Evolutionary conservation across 768 basidiomycete species (phyloP).

Genomic region (Lentinula sp.): DNA sequence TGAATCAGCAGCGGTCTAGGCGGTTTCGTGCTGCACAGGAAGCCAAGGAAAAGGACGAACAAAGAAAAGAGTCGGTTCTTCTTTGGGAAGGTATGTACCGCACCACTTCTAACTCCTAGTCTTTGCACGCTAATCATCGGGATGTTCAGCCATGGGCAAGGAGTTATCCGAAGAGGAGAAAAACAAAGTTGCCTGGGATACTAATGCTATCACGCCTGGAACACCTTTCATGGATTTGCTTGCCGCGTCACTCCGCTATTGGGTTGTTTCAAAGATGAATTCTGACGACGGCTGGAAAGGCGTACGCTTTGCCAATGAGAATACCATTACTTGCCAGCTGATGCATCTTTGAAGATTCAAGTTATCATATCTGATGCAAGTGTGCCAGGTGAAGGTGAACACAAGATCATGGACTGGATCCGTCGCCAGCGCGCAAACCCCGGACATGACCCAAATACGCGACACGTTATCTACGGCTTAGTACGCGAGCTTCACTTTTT

Average conservation of each 20-base stretch:
- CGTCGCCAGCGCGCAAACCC: constrained; percentile 81
- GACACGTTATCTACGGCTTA: constrained; percentile 96
- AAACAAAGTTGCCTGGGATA: constrained; percentile 88
- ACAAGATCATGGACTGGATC: constrained; percentile 99
- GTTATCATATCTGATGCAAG: constrained; percentile 96
- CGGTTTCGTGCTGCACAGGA: constrained; percentile 95
- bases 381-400: constrained; percentile 98
- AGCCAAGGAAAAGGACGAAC: constrained; percentile 89
- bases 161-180: constrained; percentile 74
- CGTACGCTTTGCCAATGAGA: constrained; percentile 35
- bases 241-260: constrained; percentile 84
- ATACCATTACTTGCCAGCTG: background rate
- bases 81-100: constrained; percentile 71
- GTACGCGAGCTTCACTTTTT: constrained; percentile 35
- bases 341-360: constrained; percentile 57
- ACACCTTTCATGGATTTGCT: constrained; percentile 98
- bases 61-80: constrained; percentile 73
- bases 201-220: constrained; percentile 97
- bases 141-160: constrained; percentile 82
- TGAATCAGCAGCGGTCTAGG: constrained; percentile 98
- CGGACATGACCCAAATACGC: constrained; percentile 92
- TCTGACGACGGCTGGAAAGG: constrained; percentile 94
- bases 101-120: background rate
- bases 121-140: background rate
- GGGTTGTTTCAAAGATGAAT: constrained; percentile 95